phyloP scores from a whole-genome alignment of 2,329 filamentous ascomycete genomes.

The Fusarium sp. region DNA sequence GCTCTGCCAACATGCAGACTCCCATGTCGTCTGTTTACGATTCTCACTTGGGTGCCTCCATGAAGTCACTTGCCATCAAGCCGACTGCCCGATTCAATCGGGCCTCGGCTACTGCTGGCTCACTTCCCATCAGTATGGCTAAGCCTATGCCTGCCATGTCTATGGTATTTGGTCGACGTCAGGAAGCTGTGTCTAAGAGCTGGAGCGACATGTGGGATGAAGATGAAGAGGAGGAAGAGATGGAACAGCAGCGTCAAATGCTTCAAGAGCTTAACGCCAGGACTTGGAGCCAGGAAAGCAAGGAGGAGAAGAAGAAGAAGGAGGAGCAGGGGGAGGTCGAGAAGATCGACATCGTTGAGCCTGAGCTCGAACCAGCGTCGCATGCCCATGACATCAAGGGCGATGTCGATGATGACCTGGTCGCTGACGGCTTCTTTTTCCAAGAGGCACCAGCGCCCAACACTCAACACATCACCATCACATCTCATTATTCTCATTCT shows the following conservation, averaged over 20 bases:
- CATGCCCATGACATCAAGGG: constrained; percentile 53
- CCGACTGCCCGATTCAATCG: constrained; percentile 54
- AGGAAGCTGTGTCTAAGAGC: constrained; percentile 91
- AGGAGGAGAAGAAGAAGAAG: constrained; percentile 48
- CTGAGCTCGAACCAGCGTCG: constrained; percentile 26
- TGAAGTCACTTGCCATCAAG: constrained; percentile 75
- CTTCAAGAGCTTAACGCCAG: constrained; percentile 77
- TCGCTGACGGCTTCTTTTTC: constrained; percentile 78
- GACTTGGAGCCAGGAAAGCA: constrained; percentile 83
- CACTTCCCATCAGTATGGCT: constrained; percentile 82
- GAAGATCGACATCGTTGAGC: constrained; percentile 35
- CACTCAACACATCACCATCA: constrained; percentile 50
- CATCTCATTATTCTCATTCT: constrained; percentile 71
- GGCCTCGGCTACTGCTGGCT: constrained; percentile 71
- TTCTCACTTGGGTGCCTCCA: constrained; percentile 82
- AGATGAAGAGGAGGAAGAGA: constrained; percentile 78
- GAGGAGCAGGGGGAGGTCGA: constrained; percentile 32
- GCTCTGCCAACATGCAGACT: constrained; percentile 78
- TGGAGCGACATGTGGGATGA: constrained; percentile 99
- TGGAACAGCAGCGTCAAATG: constrained; percentile 61
- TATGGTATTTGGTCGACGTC: constrained; percentile 80
- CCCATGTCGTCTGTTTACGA: constrained; percentile 86
- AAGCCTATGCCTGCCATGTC: constrained; percentile 81
- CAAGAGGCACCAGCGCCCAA: constrained; percentile 67
- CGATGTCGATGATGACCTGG: constrained; percentile 71